Base-by-base conservation (phyloP, 371 early-diverging fungal species). In the Mortierella polycephala region DNA sequence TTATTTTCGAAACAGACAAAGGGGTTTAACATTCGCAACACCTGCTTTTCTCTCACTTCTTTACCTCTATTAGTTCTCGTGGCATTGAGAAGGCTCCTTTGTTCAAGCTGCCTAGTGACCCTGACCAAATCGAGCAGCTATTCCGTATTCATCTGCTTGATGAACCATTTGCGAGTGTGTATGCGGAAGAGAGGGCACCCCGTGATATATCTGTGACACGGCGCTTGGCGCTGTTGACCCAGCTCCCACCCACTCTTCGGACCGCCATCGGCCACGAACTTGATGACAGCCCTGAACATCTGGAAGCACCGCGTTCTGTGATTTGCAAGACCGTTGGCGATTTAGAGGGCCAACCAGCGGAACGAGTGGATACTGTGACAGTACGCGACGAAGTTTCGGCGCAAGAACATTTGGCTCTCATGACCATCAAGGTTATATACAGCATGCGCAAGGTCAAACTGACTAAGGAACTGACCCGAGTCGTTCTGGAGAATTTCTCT, bases 351-450 rank as follows among this genome's bases (percentile, higher is more conserved):
- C 21, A 23, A 30, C 13, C 47, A 53, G 8, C 41, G 45, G 41
- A 16, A 5, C 40, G 39, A 20, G 44, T 23, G 10, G 13, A 13
- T 7, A 8, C 61, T 9, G 14, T 74, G 13, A 57, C 16, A 5
- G 20, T 71, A 2, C 77, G 64, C 2, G 54, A 67, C n/a, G 77
- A 76, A 12, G 21, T 8, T 5, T 14, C 63, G 11, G 66, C 30
- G 0, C 63, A 44, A 12, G 61, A 71, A 21, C 71, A 71, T 37
- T 50, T 67, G 0, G 64, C 71, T 14, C 57, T 71, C 40, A 42
- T 68, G 0, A 20, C 67, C n/a, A 63, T 76, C 30, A 76, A 71
- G 64, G 67, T 71, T 9, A 57, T 76, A 14, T 76, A 64, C 50
- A 57, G 66, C 11, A 52, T 71, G 13, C 71, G 71, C 50, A 58